A percentile compares a stretch with the other conserved stretches of the same genome.
These are phyloP conservation scores for Phycomyces blakesleeanus DNA, from an alignment of 192 early-diverging fungal species.

Conservation along the genomic window DNA sequence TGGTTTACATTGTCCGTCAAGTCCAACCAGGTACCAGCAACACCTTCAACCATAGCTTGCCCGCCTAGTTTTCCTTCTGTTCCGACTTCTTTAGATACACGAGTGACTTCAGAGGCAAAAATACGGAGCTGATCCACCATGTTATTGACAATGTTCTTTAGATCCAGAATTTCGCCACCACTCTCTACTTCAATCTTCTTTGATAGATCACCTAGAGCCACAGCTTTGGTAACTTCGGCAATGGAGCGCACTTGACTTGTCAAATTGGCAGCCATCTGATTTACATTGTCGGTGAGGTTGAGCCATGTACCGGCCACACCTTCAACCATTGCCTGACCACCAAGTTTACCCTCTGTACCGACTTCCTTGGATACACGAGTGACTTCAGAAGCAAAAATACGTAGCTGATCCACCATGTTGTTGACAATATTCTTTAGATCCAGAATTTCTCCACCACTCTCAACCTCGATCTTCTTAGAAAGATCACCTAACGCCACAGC, in stretches of 20 bases:
- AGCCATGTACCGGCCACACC: conserved; percentile 50
- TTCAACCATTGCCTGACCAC: conserved; percentile 39
- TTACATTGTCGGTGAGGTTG: conserved; percentile 55
- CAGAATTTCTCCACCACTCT: conserved; percentile 59
- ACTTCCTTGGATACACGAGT: conserved; percentile 32
- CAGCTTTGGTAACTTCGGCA: conserved; percentile 45
- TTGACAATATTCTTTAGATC: conserved; percentile 67
- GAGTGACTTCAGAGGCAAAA: conserved; percentile 60
- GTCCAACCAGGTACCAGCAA: conserved; percentile 74
- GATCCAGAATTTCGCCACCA: conserved; percentile 49
- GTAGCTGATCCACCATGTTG: conserved; percentile 62
- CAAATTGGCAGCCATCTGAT: conserved; percentile 53
- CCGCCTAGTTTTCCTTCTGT: conserved; percentile 74
- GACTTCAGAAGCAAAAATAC: conserved; percentile 39
- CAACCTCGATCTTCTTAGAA: conserved; percentile 55
- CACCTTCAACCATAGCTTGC: conserved; percentile 65
- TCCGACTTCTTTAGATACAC: conserved; percentile 62
- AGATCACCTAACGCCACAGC: conserved; percentile 61
- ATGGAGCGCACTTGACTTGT: conserved; percentile 52
- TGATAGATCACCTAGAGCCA: conserved; percentile 45
- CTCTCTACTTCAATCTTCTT: conserved; percentile 46
- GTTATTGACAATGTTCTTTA: conserved; percentile 57
- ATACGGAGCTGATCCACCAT: conserved; percentile 55
- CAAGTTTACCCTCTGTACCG: conserved; percentile 40
- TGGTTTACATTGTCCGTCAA: conserved; percentile 65